Percentiles rank a stretch among this genome's conserved stretches.
Evolutionary conservation across 305 asterid species (phyloP).

Genomic region (Solanum hybrid): DNA sequence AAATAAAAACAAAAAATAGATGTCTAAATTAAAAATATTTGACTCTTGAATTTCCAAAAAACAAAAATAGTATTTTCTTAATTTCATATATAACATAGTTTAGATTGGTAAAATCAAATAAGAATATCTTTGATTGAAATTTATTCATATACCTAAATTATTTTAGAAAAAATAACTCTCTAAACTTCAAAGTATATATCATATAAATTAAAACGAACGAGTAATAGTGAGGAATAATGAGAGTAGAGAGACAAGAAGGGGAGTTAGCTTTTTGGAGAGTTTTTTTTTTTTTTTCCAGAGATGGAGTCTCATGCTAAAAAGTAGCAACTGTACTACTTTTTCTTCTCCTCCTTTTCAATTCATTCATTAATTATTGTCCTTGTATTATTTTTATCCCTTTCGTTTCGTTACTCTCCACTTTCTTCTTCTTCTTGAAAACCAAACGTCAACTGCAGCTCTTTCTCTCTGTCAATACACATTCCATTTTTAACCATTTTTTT

Average conservation of each 20-base stretch:
- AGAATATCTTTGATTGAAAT: fast-evolving
- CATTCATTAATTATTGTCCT: slow-evolving; percentile 1
- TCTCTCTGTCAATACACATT: background rate
- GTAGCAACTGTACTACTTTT: slow-evolving; percentile 21
- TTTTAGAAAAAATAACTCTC: too few relatives aligned
- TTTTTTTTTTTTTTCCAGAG: slow-evolving; percentile 41
- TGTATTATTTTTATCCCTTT: slow-evolving; percentile 20
- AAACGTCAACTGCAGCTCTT: slow-evolving; percentile 5
- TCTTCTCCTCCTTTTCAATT: slow-evolving; percentile 5
- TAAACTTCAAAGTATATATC: background rate
- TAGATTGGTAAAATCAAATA: background rate
- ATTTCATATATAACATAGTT: background rate
- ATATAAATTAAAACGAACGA: background rate
- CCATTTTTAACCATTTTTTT: background rate
- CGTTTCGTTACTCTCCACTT: slow-evolving; percentile 17
- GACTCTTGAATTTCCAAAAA: fast-evolving
- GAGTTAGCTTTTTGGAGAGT: slow-evolving; percentile 5
- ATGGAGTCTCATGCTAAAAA: slow-evolving; percentile 51
- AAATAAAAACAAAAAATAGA: too few relatives aligned
- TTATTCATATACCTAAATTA: background rate
- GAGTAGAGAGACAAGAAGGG: background rate
- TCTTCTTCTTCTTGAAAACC: slow-evolving; percentile 12
- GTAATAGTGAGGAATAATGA: background rate
- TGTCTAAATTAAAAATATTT: too few relatives aligned
- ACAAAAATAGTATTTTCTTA: too few relatives aligned